Percentiles rank a stretch among this genome's conserved stretches.
These are phyloP conservation scores for Physcomitrium patens DNA, from an alignment of 225 moss, liverwort and hornwort species.

Conservation along the genomic window DNA sequence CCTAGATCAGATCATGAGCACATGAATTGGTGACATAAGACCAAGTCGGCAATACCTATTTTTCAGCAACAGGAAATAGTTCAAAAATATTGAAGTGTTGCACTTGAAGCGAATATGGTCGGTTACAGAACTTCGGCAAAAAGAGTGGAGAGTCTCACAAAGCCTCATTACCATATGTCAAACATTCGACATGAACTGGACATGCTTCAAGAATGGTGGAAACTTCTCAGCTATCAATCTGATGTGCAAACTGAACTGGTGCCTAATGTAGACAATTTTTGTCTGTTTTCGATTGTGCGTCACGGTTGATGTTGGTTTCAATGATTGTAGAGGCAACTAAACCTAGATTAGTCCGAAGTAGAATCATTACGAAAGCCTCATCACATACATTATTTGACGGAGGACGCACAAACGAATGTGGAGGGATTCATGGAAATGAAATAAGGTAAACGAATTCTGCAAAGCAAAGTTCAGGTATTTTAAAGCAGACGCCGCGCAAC, in stretches of 20 bases:
- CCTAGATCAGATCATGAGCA: no score
- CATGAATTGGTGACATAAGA: no score
- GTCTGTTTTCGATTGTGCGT: neutral
- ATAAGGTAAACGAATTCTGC: no score
- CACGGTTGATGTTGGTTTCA: neutral
- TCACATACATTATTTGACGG: neutral
- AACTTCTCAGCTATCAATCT: constrained; percentile 40
- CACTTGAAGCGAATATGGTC: neutral
- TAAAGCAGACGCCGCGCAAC: no score
- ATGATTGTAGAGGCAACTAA: neutral
- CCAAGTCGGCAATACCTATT: no score
- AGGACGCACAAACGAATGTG: neutral
- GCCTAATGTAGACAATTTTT: neutral
- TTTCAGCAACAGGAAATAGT: neutral
- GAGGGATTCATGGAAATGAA: neutral
- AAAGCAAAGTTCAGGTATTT: no score
- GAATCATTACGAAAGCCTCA: neutral
- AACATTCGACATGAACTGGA: constrained; percentile 45
- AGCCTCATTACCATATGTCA: constrained; percentile 41
- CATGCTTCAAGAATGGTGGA: constrained; percentile 58
- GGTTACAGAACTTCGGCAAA: constrained; percentile 28
- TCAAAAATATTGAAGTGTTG: neutral
- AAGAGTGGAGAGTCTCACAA: constrained; percentile 29
- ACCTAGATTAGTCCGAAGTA: neutral
- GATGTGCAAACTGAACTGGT: constrained; percentile 21